These are phyloP conservation scores for Salix arbutifolia DNA, from an alignment of 345 rosid genomes.

Conservation along the genomic window DNA sequence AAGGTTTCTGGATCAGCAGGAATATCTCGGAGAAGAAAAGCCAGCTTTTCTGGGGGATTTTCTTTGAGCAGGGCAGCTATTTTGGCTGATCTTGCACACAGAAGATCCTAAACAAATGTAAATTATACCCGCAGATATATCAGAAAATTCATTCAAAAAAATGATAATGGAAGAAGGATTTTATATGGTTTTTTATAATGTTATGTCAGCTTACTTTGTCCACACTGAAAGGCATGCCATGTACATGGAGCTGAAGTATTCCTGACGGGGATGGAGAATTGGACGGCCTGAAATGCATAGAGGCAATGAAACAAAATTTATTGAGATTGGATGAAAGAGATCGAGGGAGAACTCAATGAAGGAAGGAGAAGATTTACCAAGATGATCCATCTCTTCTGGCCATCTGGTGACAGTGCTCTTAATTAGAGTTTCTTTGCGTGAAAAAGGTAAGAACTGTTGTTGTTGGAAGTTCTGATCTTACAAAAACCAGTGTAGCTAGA, in stretches of 20 bases:
- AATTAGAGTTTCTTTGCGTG: not conserved
- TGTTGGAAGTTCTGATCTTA: not conserved
- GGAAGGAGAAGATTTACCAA: constrained; percentile 5
- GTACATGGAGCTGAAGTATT: constrained; percentile 26
- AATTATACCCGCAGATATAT: not conserved
- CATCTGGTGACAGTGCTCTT: constrained; percentile 8
- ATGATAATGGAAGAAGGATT: no score
- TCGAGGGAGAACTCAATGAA: not conserved
- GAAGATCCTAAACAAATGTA: constrained; percentile 36
- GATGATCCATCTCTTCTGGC: constrained; percentile 10
- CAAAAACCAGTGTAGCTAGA: not conserved
- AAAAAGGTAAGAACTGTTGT: not conserved
- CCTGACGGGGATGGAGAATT: constrained; percentile 29
- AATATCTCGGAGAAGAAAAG: constrained; percentile 38
- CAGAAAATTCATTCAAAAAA: not conserved
- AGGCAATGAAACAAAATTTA: not conserved
- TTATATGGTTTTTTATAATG: no score
- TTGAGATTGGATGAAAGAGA: no score
- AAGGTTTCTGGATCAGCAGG: constrained; percentile 53
- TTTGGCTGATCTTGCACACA: constrained; percentile 61
- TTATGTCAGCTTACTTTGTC: constrained; percentile 35
- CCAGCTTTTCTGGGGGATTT: constrained; percentile 28
- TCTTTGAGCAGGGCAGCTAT: constrained; percentile 44
- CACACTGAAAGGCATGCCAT: constrained; percentile 39
- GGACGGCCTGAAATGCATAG: constrained; percentile 30